These are phyloP conservation scores for Schoenoplectus tabernaemontani DNA, from an alignment of 202 grass and related monocot species.

Conservation along the genomic window DNA sequence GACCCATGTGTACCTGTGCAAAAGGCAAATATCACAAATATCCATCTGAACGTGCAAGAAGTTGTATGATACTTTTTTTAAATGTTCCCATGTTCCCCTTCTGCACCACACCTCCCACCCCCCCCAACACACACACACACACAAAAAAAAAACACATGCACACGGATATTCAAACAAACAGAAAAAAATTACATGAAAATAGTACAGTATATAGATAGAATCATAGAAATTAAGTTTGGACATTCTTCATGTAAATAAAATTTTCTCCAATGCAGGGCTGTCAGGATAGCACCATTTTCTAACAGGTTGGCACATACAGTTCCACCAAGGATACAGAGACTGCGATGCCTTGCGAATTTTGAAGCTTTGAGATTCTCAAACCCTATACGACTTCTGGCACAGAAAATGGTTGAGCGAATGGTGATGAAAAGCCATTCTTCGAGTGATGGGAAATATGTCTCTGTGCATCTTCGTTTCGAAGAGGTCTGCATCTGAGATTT, in stretches of 20 bases:
- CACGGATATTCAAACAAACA: background rate
- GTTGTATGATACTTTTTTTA: background rate
- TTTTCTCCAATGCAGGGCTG: slow-evolving; percentile 45
- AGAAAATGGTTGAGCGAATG: slow-evolving; percentile 76
- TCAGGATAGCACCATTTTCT: slow-evolving; percentile 93
- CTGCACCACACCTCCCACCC: too few relatives aligned
- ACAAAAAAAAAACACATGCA: background rate
- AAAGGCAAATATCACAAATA: background rate
- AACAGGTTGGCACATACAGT: slow-evolving; percentile 78
- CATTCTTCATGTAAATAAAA: background rate
- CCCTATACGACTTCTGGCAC: slow-evolving; percentile 69
- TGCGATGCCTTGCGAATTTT: slow-evolving; percentile 89
- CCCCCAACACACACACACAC: too few relatives aligned
- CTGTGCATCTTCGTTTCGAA: slow-evolving; percentile 96
- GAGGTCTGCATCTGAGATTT: slow-evolving; percentile 36
- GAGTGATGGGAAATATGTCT: slow-evolving; percentile 67
- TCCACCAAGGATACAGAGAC: slow-evolving; percentile 43
- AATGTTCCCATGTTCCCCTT: background rate
- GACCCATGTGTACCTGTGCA: background rate
- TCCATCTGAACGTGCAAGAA: background rate
- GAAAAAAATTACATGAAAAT: too few relatives aligned
- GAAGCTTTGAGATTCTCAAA: slow-evolving; percentile 82
- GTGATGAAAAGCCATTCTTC: slow-evolving; percentile 50
- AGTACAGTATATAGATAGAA: background rate
- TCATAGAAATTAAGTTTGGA: background rate